Evolutionary conservation across 352 stramenopile species (phyloP).

Genomic region (Globisporangium acanthophoron): DNA sequence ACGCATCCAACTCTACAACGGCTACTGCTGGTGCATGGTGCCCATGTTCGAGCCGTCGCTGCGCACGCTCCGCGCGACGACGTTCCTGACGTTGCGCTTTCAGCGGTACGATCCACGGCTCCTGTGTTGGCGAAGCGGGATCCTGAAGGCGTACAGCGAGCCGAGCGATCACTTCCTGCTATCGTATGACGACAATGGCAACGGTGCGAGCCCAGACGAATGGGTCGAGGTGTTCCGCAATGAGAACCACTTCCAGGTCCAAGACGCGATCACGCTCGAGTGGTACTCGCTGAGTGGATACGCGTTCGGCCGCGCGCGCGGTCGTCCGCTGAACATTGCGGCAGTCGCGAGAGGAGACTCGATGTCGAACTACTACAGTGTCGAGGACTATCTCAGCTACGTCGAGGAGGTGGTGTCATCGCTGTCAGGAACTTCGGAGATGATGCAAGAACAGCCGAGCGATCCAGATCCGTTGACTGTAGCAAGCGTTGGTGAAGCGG

Average conservation of each 20-base stretch:
- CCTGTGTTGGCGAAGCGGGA: conserved; percentile 43
- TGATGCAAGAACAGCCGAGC: too few species aligned
- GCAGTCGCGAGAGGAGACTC: conserved; percentile 10
- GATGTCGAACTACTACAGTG: conserved; percentile 36
- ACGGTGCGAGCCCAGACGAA: conserved; percentile 18
- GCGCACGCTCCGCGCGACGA: conserved; percentile 39
- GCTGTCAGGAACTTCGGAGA: background rate
- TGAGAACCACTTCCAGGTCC: conserved; percentile 63
- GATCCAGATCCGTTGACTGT: conserved; percentile 6
- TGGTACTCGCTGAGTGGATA: conserved; percentile 71
- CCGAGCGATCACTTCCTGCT: conserved; percentile 51
- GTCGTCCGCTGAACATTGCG: conserved; percentile 31
- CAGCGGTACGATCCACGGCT: conserved; percentile 48
- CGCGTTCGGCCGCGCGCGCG: conserved; percentile 50
- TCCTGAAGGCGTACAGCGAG: conserved; percentile 48
- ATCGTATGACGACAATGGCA: conserved; percentile 30
- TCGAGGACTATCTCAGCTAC: conserved; percentile 64
- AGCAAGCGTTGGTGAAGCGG: conserved; percentile 1
- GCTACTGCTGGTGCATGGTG: conserved; percentile 67
- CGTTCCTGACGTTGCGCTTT: conserved; percentile 44
- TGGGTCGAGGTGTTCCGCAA: conserved; percentile 55
- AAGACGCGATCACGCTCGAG: conserved; percentile 41
- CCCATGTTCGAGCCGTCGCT: conserved; percentile 53
- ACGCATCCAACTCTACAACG: conserved; percentile 66
- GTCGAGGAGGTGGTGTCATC: conserved; percentile 22